Evolutionary conservation across 176 grass and related monocot species (phyloP), one percentile per base, ranked within the genome.

Genomic region (Dendrocalamus sinicus): DNA sequence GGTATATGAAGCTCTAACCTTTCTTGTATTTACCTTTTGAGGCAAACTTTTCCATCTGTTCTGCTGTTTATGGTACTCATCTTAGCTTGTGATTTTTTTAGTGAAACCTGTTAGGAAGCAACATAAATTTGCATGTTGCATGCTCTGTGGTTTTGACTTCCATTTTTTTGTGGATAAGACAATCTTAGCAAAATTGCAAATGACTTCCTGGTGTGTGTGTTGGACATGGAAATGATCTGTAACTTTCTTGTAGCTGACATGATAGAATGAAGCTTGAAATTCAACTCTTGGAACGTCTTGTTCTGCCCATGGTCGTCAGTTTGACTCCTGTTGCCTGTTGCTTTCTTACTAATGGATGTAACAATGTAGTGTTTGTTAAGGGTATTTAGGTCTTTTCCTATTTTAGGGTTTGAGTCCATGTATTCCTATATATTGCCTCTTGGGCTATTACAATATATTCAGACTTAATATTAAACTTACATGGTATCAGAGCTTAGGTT

Each of bases 1-100:
- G 97, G 97, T 99, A 96, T 76, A 32, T 72, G 77, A 84, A 78
- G 55, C 55, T 89, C 19, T 23, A 62, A 72, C 71, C 55, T 76
- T 79, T 85, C 40, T 91, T 19, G n/a, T 46, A 40, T 65, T 82
- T 40, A 44, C 64, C n/a, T 57, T 47, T 51, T 58, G 47, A 37
- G 66, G 58, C 58, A 84, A 48, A 19, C 37, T 77, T 84, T 73
- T 51, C 52, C 26, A n/a, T 53, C 13, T 7, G 67, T 45, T 71
- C 26, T 74, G 16, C 17, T 14, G 0, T 51, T 16, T 50, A 30
- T 81, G 35, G 59, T 72, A 32, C 22, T 85, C 40, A 50, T 43
- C 17, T 72, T 66, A 76, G 11, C 19, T 40, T 86, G 12, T 41
- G 35, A 48, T 6, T 40, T 10, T 54, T 10, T 65, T 17, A 41